Base-by-base conservation (phyloP, 345 rosid species). In the Carallia pectinifolia region DNA sequence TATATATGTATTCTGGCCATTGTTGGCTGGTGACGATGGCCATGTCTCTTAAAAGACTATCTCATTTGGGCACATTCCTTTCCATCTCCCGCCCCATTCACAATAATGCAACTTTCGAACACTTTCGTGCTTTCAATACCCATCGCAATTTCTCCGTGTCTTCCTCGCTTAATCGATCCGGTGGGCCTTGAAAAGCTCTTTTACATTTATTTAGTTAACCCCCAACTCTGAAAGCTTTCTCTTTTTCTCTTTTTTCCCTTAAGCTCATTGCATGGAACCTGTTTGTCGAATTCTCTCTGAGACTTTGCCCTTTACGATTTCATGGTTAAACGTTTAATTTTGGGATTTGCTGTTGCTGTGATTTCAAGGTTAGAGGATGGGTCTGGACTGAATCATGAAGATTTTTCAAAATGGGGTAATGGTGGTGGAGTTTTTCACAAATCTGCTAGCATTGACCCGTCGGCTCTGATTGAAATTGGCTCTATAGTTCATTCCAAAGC, bases 371-470 rank as follows among this genome's bases (percentile, higher is more conserved):
- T 61, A 81, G 91, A 76, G 64, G 77, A 62, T 52, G 73, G 75
- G 44, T 40, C n/a, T 47, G 78, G 71, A 4, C 6, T 27, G 52
- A 70, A 39, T 72, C 38, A 29, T 1, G 71, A 3, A 39, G 86
- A 78, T 33, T 89, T 82, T 72, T 66, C 70, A 29, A 79, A 74
- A 66, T 90, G 94, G 89, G 10, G 66, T 58, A 85, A 88, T 56
- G 98, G 96, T 33, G 94, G 87, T 80, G 96, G 94, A 18, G 64
- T 17, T 19, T 79, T 84, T 72, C 96, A 92, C 74, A 71, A 75
- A 52, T 84, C 86, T 30, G 91, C 96, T 58, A 44, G 72, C 30
- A 71, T 90, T 53, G 89, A 85, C 75, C 77, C 89, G 37, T 80
- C 92, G 6, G 92, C 71, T 36, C 48, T 72, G 37, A 65, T 92